Evolutionary conservation across 805 yeast species (phyloP), one percentile per base, ranked within the genome.

Genomic region (Pichia paraexigua): DNA sequence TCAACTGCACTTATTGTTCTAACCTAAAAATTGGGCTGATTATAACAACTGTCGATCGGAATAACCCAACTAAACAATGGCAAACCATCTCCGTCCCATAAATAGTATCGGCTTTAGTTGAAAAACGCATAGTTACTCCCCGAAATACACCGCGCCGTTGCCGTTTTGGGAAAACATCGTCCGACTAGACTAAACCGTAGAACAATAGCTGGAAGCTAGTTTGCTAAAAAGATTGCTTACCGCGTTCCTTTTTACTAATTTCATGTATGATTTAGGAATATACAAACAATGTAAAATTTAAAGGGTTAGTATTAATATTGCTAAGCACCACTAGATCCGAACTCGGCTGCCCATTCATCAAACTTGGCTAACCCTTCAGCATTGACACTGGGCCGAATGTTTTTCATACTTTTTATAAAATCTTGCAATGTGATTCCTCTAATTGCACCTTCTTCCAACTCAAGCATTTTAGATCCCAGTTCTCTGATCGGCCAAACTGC

Each of bases 401-500:
- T 82, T 52, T 77, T 78, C 71, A 94, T 75, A 59, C 96, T 87
- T 43, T 72, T 79, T 51, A 75, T 73, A 63, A 94, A 92, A 65
- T 92, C 99, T 10, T 71, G 71, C 47, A 89, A 68, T 22, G 75
- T 73, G 48, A 94, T 79, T 0, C 96, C 83, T 49, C 98, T 72
- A 50, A 92, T 90, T 53, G 80, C 81, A 50, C 85, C 87, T 37
- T 88, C 82, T 2, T 87, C 75, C 1, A 83, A 78, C 63, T 71
- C 66, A 56, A 92, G 72, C 50, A 92, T 75, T 45, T 84, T 82
- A 53, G 92, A 97, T 2, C 98, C 97, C 24, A 92, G 70, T 41
- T 89, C 85, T 56, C 99, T 75, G 39, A 94, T 71, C 1, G 99
- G 98, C 1, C 97, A 97, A 97, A 92, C 91, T 1, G 99, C 97